A percentile compares a stretch with the other conserved stretches of the same genome.
Conservation (phyloP, 768 basidiomycete species). For the Agrocybe pediades region DNA sequence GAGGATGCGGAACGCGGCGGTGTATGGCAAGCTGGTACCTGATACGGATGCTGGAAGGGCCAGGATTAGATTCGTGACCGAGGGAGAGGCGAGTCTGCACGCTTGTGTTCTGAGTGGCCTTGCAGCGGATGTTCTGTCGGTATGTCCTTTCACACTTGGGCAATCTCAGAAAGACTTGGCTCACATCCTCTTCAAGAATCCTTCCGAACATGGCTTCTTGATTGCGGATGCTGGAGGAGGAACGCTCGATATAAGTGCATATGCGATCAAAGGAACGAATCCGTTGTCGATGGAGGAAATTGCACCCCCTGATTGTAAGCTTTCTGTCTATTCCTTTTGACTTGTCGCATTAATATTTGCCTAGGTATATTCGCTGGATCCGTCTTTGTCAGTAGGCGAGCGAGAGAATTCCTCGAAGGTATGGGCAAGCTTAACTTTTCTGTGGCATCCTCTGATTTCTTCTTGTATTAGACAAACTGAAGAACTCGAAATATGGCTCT, state of each 20-base stretch:
- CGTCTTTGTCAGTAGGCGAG: constrained; percentile 78
- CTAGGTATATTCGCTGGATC: constrained; percentile 80
- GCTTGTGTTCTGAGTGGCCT: constrained; percentile 79
- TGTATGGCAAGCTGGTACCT: constrained; percentile 71
- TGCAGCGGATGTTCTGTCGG: constrained; percentile 76
- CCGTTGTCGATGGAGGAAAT: constrained; percentile 83
- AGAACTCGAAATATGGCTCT: constrained; percentile 71
- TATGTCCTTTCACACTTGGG: too few species aligned
- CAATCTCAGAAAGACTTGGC: not conserved
- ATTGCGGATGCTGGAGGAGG: constrained; percentile 84
- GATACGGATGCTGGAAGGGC: constrained; percentile 75
- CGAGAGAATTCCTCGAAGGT: constrained; percentile 75
- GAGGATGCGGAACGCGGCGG: constrained; percentile 74
- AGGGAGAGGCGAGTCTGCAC: constrained; percentile 83
- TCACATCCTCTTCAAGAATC: constrained; percentile 44
- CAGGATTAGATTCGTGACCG: constrained; percentile 78
- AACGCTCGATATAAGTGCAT: constrained; percentile 80
- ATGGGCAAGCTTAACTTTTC: constrained; percentile 14
- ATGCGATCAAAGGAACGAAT: constrained; percentile 67
- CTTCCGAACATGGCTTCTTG: constrained; percentile 75
- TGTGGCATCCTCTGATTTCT: not conserved
- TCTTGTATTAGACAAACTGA: constrained; percentile 64
- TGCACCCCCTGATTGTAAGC: constrained; percentile 78
- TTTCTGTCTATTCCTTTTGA: not conserved
- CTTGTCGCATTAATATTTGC: constrained; percentile 1